A percentile compares a stretch with the other conserved stretches of the same genome.
Evolutionary conservation across 495 filamentous ascomycete genomes (phyloP).

Genomic region (Aspergillus diversus): DNA sequence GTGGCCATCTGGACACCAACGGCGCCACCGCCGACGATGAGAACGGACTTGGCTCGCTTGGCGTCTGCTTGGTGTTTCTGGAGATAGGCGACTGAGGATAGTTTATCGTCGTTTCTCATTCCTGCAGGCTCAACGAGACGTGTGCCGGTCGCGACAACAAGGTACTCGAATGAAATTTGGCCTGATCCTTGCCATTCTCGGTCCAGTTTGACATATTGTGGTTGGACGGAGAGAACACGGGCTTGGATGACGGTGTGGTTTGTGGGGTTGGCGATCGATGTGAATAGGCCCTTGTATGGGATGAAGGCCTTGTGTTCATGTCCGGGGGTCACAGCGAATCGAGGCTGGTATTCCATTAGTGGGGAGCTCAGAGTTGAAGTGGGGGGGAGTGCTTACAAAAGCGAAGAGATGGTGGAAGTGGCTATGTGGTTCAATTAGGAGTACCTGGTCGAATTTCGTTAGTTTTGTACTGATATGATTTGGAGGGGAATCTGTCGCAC

Average conservation of each 20-base stretch:
- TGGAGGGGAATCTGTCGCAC: conserved; percentile 12
- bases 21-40: conserved; percentile 63
- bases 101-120: conserved; percentile 52
- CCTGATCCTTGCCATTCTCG: conserved; percentile 49
- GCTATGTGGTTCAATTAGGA: conserved; percentile 54
- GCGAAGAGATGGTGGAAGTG: conserved; percentile 59
- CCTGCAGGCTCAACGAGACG: conserved; percentile 48
- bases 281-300: conserved; percentile 49
- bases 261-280: conserved; percentile 32
- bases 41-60: conserved; percentile 46
- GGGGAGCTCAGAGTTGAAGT: neutral
- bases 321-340: conserved; percentile 51
- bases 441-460: conserved; percentile 35
- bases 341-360: conserved; percentile 41
- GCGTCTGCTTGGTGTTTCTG: conserved; percentile 43
- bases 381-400: conserved; percentile 43
- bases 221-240: conserved; percentile 45
- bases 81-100: conserved; percentile 41
- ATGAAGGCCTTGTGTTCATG: conserved; percentile 62
- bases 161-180: conserved; percentile 50
- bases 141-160: conserved; percentile 53
- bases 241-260: conserved; percentile 47
- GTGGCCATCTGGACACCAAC: conserved; percentile 64
- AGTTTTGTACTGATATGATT: neutral
- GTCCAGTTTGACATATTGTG: conserved; percentile 45